A percentile compares a stretch with the other conserved stretches of the same genome.
phyloP scores from a whole-genome alignment of 208 protist genomes.

The Zelonia costaricensis region DNA sequence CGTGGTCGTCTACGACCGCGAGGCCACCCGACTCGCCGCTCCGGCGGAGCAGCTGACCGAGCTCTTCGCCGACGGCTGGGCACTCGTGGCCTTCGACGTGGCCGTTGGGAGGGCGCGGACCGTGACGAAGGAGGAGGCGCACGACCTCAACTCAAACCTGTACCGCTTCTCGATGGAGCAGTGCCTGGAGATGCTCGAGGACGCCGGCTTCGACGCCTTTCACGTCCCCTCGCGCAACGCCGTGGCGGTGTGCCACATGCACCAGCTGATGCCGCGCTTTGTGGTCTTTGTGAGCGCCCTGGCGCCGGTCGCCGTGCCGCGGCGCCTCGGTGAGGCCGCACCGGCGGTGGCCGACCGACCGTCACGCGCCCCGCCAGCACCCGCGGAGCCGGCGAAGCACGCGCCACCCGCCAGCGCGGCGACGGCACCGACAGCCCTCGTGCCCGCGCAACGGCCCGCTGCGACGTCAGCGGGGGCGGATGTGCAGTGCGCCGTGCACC shows the following conservation, averaged over 20 bases:
- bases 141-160: constrained; percentile 39
- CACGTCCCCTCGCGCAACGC: constrained; percentile 39
- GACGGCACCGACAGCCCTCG: not conserved
- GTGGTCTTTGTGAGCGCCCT: constrained; percentile 36
- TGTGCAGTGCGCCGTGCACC: constrained; percentile 46
- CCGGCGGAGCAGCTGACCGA: constrained; percentile 14
- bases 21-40: constrained; percentile 29
- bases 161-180: constrained; percentile 58
- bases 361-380: not conserved
- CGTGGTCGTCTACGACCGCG: constrained; percentile 59
- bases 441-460: too few relatives aligned
- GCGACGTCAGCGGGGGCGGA: constrained; percentile 10
- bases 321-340: constrained; percentile 6
- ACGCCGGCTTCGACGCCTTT: constrained; percentile 68
- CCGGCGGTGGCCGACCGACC: not conserved
- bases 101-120: constrained; percentile 39
- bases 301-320: constrained; percentile 23
- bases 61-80: constrained; percentile 39
- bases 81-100: constrained; percentile 62
- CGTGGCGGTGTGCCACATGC: constrained; percentile 50
- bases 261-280: constrained; percentile 52
- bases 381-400: not conserved
- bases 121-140: constrained; percentile 50
- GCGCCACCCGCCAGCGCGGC: not conserved
- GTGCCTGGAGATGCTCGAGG: constrained; percentile 63